These are phyloP conservation scores for Triadica sebifera DNA, from an alignment of 345 rosid genomes.

Conservation along the genomic window DNA sequence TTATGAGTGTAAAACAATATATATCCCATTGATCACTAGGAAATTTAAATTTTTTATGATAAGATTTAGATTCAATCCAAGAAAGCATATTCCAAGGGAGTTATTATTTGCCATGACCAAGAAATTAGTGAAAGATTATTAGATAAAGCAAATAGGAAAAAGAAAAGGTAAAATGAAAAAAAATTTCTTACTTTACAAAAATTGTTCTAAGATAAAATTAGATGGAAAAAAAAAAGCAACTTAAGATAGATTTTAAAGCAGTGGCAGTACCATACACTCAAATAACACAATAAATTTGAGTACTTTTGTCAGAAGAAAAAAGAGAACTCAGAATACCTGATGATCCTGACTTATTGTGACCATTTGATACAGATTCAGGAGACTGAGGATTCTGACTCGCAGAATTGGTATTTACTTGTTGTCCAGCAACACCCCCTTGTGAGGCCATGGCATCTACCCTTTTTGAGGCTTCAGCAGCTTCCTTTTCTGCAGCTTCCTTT, in stretches of 20 bases:
- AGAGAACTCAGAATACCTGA: slow-evolving; percentile 35
- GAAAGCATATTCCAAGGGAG: background rate
- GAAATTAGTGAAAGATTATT: slow-evolving; percentile 1
- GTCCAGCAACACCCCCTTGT: slow-evolving; percentile 26
- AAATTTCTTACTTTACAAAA: background rate
- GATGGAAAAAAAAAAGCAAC: background rate
- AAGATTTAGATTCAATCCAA: background rate
- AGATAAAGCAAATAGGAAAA: background rate
- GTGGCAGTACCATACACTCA: background rate
- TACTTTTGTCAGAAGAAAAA: background rate
- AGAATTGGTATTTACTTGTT: slow-evolving; percentile 21
- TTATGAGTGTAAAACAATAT: background rate
- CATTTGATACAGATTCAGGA: slow-evolving; percentile 27
- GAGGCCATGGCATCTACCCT: slow-evolving; percentile 29
- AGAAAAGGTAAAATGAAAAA: background rate
- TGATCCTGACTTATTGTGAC: slow-evolving; percentile 27
- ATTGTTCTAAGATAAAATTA: background rate
- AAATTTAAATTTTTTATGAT: background rate
- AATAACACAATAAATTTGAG: background rate
- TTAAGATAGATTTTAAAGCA: background rate
- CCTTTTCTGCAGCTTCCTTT: slow-evolving; percentile 58
- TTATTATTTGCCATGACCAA: background rate
- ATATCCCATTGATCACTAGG: background rate
- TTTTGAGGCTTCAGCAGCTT: slow-evolving; percentile 44
- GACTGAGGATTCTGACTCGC: slow-evolving; percentile 33